Base-by-base conservation (phyloP, 140 eudicot genomes). In the Oenanthe javanica region DNA sequence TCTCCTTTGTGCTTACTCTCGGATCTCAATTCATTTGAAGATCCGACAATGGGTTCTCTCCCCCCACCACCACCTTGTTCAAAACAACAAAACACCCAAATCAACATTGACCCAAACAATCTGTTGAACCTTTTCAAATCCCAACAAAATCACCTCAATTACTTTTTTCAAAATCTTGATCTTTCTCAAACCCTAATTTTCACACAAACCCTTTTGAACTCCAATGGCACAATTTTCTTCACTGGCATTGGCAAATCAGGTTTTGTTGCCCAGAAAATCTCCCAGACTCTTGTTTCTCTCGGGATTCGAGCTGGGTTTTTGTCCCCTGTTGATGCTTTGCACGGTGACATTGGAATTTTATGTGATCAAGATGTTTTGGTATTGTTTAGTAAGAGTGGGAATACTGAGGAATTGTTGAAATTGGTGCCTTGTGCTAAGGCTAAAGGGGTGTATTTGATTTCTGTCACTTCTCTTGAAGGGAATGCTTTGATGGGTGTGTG, bases 191-290 rank as follows among this genome's bases (percentile, higher is more conserved):
- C 87, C 85, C 83, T 86, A 6, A 18, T 31, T 43, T 86, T 88
- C 85, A 88, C 92, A 13, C 87, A 86, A 64, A 81, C 84, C 48
- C 92, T 88, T 63, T 50, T 88, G 13, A 69, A 80, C 42, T 52
- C 87, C 25, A 70, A 31, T 13, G 92, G 92, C 85, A 84, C 90
- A 19, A 84, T 88, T 5, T 88, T 84, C 71, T 88, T 88, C 84
- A 72, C 92, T 46, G 92, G 92, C 42, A 89, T 88, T 47, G 92
- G 92, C 6, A 88, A 88, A 75, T 88, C 92, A n/a, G 92, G 90
- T 1, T 88, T 88, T 75, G 90, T 88, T 3, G 77, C 77, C 55
- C 77, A 74, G 77, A 74, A 74, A 46, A 74, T 74, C 55, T 74
- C 77, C 7, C 92, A 88, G 27, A 88, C 92, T 40, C 87, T 88